These are phyloP conservation scores for Adansonia madagascariensis DNA, from an alignment of 441 rosid genomes.

Conservation along the genomic window DNA sequence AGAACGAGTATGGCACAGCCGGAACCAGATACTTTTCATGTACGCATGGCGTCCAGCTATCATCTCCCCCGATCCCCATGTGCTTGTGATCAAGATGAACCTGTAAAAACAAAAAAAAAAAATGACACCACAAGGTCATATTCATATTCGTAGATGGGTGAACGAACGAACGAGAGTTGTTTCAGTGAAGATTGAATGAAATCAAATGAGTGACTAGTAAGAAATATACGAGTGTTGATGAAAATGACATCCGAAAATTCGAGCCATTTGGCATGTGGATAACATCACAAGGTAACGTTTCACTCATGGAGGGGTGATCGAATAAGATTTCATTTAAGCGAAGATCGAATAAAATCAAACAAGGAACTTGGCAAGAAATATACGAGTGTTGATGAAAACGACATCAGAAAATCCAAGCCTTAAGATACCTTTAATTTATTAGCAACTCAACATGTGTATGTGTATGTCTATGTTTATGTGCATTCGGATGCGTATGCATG, in stretches of 20 bases:
- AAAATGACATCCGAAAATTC: too few species aligned
- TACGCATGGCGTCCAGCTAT: conserved; percentile 88
- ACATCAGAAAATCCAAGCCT: neutral
- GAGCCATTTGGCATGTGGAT: too few species aligned
- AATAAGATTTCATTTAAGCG: too few species aligned
- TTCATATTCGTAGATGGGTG: neutral
- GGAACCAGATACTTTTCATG: conserved; percentile 81
- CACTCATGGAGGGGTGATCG: too few species aligned
- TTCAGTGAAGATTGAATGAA: neutral
- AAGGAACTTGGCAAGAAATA: neutral
- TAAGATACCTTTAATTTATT: neutral
- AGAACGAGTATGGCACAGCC: conserved; percentile 71
- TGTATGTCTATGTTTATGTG: neutral
- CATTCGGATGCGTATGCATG: too few species aligned
- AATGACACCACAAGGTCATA: neutral
- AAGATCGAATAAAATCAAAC: neutral
- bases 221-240: too few species aligned
- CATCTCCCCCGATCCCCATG: conserved; percentile 96
- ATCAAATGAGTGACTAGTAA: too few species aligned
- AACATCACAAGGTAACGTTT: too few species aligned
- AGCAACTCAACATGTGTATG: neutral
- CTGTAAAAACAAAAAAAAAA: conserved; percentile 41
- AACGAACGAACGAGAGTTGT: neutral
- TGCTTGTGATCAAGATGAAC: conserved; percentile 98
- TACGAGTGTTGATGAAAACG: neutral